Evolutionary conservation across 441 rosid species (phyloP).

Genomic region (Populus trichocarpa): DNA sequence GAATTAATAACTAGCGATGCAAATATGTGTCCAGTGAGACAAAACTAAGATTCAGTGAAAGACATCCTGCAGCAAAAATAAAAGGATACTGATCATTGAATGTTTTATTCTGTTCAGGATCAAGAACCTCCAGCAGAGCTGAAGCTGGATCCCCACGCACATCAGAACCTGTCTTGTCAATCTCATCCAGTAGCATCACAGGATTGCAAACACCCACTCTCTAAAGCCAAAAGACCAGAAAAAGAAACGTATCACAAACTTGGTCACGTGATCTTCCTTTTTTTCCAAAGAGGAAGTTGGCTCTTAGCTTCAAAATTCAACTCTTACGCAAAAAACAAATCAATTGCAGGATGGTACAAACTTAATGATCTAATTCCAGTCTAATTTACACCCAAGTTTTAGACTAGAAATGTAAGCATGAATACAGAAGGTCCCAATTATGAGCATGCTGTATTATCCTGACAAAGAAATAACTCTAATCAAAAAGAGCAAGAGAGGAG

Average conservation of each 20-base stretch:
- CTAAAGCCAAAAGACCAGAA: constrained; percentile 43
- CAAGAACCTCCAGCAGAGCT: constrained; percentile 98
- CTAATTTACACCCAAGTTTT: background rate
- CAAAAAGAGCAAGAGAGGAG: background rate
- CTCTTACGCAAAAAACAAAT: background rate
- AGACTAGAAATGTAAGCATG: background rate
- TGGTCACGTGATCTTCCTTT: background rate
- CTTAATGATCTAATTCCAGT: background rate
- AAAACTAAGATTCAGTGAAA: constrained; percentile 6
- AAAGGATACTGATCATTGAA: constrained; percentile 99
- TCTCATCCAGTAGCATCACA: constrained; percentile 95
- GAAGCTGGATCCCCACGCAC: constrained; percentile 99
- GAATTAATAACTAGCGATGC: background rate
- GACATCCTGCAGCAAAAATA: constrained; percentile 3
- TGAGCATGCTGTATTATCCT: background rate
- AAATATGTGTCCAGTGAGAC: background rate
- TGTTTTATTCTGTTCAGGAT: constrained; percentile 92
- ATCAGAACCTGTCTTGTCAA: constrained; percentile 99
- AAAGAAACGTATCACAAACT: background rate
- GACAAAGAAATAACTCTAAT: background rate
- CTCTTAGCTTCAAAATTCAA: background rate
- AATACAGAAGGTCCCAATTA: background rate
- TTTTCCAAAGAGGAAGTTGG: background rate
- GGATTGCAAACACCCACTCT: constrained; percentile 96
- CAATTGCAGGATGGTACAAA: background rate